Conservation (phyloP, 2,329 filamentous ascomycete species). For the Fusarium albidum region DNA sequence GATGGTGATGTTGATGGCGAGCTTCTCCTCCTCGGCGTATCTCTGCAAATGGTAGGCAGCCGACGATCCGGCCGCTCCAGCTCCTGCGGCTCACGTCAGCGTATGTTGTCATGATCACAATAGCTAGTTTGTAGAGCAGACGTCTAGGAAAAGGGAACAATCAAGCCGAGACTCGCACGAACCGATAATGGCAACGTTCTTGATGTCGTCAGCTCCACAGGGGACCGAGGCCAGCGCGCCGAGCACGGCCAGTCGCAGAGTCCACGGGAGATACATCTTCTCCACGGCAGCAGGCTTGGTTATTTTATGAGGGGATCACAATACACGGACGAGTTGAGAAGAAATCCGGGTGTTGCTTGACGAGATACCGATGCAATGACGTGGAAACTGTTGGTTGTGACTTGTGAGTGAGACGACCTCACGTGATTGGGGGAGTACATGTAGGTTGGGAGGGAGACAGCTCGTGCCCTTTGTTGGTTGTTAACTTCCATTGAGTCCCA, state of each 20-base stretch:
- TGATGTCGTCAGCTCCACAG: constrained; percentile 29
- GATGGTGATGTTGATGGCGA: constrained; percentile 80
- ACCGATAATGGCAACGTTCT: constrained; percentile 50
- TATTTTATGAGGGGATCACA: background rate
- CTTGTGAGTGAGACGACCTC: background rate
- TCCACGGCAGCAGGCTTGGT: background rate
- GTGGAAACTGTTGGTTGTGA: background rate
- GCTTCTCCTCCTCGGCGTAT: constrained; percentile 68
- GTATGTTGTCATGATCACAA: background rate
- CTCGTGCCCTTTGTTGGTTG: no score
- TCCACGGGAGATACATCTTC: constrained; percentile 29
- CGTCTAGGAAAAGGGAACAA: background rate
- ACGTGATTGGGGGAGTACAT: constrained; percentile 2
- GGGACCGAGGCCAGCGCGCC: constrained; percentile 24
- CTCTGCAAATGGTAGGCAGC: constrained; percentile 82
- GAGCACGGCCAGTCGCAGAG: constrained; percentile 28
- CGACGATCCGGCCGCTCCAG: constrained; percentile 87
- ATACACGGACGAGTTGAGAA: background rate
- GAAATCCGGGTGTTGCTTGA: background rate
- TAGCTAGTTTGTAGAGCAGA: background rate
- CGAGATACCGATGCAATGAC: background rate
- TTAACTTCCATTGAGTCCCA: no score
- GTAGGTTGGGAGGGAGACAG: no score
- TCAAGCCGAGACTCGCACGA: constrained; percentile 23
- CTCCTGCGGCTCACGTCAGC: constrained; percentile 64